Evolutionary conservation across 805 yeast genomes (phyloP).

Genomic region (Metschnikowia baotianmanensis): DNA sequence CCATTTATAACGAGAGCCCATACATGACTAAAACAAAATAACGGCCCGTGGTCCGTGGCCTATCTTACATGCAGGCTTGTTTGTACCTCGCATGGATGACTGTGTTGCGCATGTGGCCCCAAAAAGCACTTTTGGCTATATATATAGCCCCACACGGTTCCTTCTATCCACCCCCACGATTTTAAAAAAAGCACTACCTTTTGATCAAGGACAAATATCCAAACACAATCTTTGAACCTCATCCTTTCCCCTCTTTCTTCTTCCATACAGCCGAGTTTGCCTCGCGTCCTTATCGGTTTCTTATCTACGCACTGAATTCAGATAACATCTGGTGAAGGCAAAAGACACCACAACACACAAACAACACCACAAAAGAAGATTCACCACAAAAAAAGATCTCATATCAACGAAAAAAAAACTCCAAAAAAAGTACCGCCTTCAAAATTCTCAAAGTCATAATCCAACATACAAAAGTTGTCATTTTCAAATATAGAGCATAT

Average conservation of each 20-base stretch:
- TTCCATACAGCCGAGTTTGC: background rate
- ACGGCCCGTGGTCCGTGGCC: too few species aligned
- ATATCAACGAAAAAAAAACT: background rate
- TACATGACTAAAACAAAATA: too few species aligned
- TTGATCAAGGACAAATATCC: too few species aligned
- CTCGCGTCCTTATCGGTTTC: constrained; percentile 5
- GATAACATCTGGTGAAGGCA: constrained; percentile 2
- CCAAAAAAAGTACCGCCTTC: constrained; percentile 1
- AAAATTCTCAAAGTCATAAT: background rate
- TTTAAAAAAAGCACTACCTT: too few species aligned
- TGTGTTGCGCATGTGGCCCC: constrained; percentile 13
- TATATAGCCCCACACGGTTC: constrained; percentile 2
- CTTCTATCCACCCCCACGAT: background rate
- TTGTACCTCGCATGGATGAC: constrained; percentile 3
- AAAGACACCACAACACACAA: background rate
- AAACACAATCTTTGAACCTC: too few species aligned
- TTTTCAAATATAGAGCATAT: too few species aligned
- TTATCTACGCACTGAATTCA: constrained; percentile 8
- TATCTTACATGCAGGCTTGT: background rate
- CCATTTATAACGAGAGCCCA: too few species aligned
- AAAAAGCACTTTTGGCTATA: constrained; percentile 1
- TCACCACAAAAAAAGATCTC: background rate
- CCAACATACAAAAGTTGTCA: background rate
- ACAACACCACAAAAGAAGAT: background rate
- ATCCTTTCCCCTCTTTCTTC: too few species aligned